phyloP scores from a whole-genome alignment of 2,329 filamentous ascomycete genomes.

The Hypocreales sp. region DNA sequence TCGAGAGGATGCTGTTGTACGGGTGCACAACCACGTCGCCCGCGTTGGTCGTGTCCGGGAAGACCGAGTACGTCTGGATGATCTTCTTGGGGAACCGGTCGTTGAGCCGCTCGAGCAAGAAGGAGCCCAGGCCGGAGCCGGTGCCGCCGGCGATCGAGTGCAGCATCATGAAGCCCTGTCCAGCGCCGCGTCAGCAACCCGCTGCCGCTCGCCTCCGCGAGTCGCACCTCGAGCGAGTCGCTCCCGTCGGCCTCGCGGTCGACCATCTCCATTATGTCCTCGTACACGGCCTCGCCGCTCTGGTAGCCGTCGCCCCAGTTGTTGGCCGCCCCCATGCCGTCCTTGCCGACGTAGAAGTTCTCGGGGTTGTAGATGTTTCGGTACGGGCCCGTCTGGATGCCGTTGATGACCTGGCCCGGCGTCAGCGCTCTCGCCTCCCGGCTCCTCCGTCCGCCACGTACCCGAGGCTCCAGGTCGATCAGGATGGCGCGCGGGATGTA shows the following conservation, averaged over 20 bases:
- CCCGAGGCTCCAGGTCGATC: slow-evolving; percentile 85
- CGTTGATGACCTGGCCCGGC: slow-evolving; percentile 56
- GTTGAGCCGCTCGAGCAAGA: slow-evolving; percentile 86
- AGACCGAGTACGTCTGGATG: slow-evolving; percentile 97
- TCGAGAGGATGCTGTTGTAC: slow-evolving; percentile 89
- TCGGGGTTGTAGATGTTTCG: slow-evolving; percentile 99
- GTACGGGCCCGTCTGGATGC: slow-evolving; percentile 86
- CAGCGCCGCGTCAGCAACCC: neutral
- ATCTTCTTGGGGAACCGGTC: slow-evolving; percentile 98
- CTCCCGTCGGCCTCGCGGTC: slow-evolving; percentile 96
- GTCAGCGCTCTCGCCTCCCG: neutral
- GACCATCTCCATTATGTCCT: slow-evolving; percentile 99
- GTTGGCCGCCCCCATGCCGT: slow-evolving; percentile 86
- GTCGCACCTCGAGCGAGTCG: slow-evolving; percentile 71
- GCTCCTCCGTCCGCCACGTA: slow-evolving; percentile 16
- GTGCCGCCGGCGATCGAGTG: slow-evolving; percentile 97
- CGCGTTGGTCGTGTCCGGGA: slow-evolving; percentile 78
- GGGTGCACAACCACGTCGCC: slow-evolving; percentile 93
- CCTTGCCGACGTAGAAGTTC: slow-evolving; percentile 94
- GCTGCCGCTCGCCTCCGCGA: neutral
- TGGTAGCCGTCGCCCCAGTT: slow-evolving; percentile 98
- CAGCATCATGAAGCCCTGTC: slow-evolving; percentile 87
- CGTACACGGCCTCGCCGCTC: slow-evolving; percentile 78
- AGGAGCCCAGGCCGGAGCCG: slow-evolving; percentile 89
- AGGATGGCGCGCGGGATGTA: slow-evolving; percentile 95